These are phyloP conservation scores for Corinectria fuckeliana DNA, from an alignment of 2,329 filamentous ascomycete species.

Conservation along the genomic window DNA sequence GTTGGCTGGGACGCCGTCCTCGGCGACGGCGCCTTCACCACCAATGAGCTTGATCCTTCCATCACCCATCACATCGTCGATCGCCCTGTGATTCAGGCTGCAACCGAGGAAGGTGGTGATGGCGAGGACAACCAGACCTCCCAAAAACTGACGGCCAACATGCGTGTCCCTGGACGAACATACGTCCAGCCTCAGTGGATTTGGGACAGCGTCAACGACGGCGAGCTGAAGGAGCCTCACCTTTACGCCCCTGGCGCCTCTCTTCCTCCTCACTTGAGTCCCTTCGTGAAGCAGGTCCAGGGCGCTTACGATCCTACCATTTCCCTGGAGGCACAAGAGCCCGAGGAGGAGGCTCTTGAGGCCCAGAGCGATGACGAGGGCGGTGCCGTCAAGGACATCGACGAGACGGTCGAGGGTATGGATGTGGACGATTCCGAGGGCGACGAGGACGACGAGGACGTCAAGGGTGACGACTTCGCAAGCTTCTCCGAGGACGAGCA, in stretches of 20 bases:
- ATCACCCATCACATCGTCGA: constrained; percentile 99
- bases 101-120: constrained; percentile 55
- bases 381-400: constrained; percentile 42
- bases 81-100: constrained; percentile 75
- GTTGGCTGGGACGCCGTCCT: constrained; percentile 93
- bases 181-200: constrained; percentile 99
- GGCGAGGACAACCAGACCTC: constrained; percentile 67
- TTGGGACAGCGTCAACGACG: constrained; percentile 95
- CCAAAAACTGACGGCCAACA: constrained; percentile 65
- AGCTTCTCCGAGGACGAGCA: constrained; percentile 58
- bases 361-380: constrained; percentile 65
- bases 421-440: constrained; percentile 57
- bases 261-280: constrained; percentile 92
- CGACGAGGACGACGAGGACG: constrained; percentile 54
- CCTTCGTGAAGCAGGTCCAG: constrained; percentile 87
- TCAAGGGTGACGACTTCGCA: constrained; percentile 55
- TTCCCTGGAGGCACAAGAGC: constrained; percentile 85
- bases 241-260: constrained; percentile 89
- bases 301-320: constrained; percentile 92
- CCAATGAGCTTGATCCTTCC: constrained; percentile 81
- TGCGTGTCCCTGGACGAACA: constrained; percentile 85
- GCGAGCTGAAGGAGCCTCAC: constrained; percentile 84
- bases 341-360: constrained; percentile 81
- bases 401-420: constrained; percentile 56
- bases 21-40: constrained; percentile 91